These are phyloP conservation scores for Chaetomium cochliodes DNA, from an alignment of 495 filamentous ascomycete genomes.

Conservation along the genomic window DNA sequence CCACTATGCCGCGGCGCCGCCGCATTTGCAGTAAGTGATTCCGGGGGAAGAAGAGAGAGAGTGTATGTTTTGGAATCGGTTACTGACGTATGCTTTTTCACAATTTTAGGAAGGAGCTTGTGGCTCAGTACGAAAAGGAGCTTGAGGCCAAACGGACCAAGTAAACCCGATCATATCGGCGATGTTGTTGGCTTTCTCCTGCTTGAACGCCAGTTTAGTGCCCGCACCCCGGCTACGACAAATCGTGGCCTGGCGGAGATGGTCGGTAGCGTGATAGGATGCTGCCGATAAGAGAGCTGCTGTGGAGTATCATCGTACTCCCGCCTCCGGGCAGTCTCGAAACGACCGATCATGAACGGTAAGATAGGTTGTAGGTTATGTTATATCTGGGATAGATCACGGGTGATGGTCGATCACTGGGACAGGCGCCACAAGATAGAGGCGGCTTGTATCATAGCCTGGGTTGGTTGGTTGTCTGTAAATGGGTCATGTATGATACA, in stretches of 20 bases:
- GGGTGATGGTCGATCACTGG: slow-evolving; percentile 9
- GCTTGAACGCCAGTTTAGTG: not conserved
- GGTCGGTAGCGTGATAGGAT: not conserved
- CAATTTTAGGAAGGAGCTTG: slow-evolving; percentile 70
- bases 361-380: slow-evolving; percentile 3
- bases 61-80: not conserved
- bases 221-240: not conserved
- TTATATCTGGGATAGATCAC: slow-evolving; percentile 17
- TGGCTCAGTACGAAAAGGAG: slow-evolving; percentile 84
- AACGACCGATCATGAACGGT: not conserved
- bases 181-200: not conserved
- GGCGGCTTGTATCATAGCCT: slow-evolving; percentile 10
- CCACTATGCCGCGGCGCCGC: slow-evolving; percentile 84
- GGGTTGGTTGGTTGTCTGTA: slow-evolving; percentile 7
- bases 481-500: slow-evolving; percentile 20
- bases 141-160: slow-evolving; percentile 64
- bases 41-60: too few relatives aligned
- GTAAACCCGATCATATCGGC: slow-evolving; percentile 30
- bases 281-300: not conserved
- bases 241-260: too few relatives aligned
- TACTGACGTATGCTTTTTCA: slow-evolving; percentile 7
- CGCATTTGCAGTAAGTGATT: slow-evolving; percentile 78
- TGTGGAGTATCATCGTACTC: not conserved
- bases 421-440: slow-evolving; percentile 13
- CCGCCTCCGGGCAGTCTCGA: not conserved